Conservation (phyloP, 1,139 yeast genomes). For the Geotrichum cucujoidarum region DNA sequence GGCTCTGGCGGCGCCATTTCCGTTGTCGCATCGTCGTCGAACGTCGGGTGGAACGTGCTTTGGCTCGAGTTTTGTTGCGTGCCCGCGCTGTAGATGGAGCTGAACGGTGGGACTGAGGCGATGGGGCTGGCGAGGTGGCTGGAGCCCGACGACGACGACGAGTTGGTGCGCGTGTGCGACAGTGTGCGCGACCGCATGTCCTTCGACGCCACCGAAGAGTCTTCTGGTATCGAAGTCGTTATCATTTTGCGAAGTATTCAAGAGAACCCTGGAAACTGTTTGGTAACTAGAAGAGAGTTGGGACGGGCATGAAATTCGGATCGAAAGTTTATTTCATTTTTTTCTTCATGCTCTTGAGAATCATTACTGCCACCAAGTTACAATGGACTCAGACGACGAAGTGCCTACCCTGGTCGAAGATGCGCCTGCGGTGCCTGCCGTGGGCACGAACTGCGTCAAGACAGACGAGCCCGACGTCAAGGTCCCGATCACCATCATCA, state of each 20-base stretch:
- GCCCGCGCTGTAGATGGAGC: neutral
- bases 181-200: constrained; percentile 23
- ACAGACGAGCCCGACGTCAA: constrained; percentile 33
- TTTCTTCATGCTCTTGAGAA: neutral
- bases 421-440: constrained; percentile 9
- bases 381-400: constrained; percentile 18
- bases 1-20: constrained; percentile 23
- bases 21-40: constrained; percentile 15
- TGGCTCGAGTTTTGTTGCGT: neutral
- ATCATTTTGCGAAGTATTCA: neutral
- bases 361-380: neutral
- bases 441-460: neutral
- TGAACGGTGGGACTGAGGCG: constrained; percentile 2
- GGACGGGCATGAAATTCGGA: too few relatives aligned
- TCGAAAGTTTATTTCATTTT: too few relatives aligned
- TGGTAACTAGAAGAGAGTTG: too few relatives aligned
- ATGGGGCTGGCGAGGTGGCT: constrained; percentile 23
- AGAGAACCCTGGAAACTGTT: too few relatives aligned
- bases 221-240: constrained; percentile 23
- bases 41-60: neutral
- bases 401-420: constrained; percentile 15
- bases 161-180: constrained; percentile 32
- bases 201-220: constrained; percentile 12
- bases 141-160: constrained; percentile 31
- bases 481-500: constrained; percentile 88